Conservation (phyloP, 495 filamentous ascomycete genomes). For the Pyronema omphalodes region DNA sequence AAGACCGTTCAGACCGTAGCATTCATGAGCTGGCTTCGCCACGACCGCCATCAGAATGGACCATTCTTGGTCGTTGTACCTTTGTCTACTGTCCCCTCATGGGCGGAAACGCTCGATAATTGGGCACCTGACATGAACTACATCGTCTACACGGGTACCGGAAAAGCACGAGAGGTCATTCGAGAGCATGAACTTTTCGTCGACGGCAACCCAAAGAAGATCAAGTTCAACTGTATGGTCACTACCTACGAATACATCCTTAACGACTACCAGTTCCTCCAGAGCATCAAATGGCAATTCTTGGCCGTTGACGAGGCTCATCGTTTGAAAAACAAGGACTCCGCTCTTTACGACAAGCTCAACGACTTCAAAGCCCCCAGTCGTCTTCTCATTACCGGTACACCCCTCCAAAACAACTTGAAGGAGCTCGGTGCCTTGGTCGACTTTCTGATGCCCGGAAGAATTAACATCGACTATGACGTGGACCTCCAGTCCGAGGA, state of each 20-base stretch:
- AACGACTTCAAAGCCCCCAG: constrained; percentile 68
- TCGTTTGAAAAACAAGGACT: constrained; percentile 87
- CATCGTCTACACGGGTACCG: constrained; percentile 83
- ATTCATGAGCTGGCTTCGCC: constrained; percentile 92
- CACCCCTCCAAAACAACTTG: constrained; percentile 90
- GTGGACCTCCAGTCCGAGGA: constrained; percentile 58
- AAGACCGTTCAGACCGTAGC: constrained; percentile 97
- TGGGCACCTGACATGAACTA: constrained; percentile 97
- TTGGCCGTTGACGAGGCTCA: constrained; percentile 94
- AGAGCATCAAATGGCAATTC: constrained; percentile 89
- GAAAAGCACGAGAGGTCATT: constrained; percentile 62
- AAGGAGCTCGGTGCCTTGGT: constrained; percentile 80
- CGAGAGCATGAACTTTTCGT: constrained; percentile 72
- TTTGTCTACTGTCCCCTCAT: constrained; percentile 86
- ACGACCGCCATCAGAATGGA: constrained; percentile 72
- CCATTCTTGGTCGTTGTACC: constrained; percentile 93
- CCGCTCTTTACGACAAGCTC: constrained; percentile 72
- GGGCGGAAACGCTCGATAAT: constrained; percentile 91
- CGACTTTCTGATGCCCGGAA: constrained; percentile 86
- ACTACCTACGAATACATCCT: constrained; percentile 94
- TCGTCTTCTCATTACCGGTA: constrained; percentile 86
- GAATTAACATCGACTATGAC: constrained; percentile 69
- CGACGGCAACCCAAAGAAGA: constrained; percentile 61
- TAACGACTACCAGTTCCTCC: constrained; percentile 55
- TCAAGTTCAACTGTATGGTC: constrained; percentile 86